Base-by-base conservation (phyloP, 345 rosid species). In the Aurinia saxatilis region DNA sequence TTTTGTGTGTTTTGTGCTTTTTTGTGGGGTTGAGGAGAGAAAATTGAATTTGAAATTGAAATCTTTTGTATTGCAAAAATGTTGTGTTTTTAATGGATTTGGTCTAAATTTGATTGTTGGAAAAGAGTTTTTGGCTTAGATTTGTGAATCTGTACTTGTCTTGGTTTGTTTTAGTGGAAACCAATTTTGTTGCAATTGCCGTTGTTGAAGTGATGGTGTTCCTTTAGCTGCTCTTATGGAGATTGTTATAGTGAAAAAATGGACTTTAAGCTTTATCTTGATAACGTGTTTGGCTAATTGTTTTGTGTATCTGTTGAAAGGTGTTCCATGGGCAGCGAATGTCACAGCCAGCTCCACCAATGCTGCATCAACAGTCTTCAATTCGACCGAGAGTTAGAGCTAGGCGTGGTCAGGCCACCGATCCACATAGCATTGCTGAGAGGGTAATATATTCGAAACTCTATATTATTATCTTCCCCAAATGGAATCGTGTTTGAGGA, bases 371-470 rank as follows among this genome's bases (percentile, higher is more conserved):
- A 57, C 99, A 93, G 8, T 64, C 71, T 12, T 50, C 88, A 34
- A 86, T 95, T 84, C 99, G 98, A 14, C 98, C 99, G 3, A 81
- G 96, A 78, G 93, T 88, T 31, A 78, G 99, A 47, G 99, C 99
- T 76, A 80, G 99, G 77, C 78, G 99, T 74, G 99, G 99, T 48
- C 99, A 95, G 62, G 99, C 99, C 59, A 95, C 99, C 5, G 99
- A 95, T 84, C 99, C 99, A 18, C 99, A 95, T 63, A 95, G 99
- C 80, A 95, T 95, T 35, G 99, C 99, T 50, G 99, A 95, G 73
- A 77, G 99, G 74, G 99, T 95, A 56, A 44, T 5, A 3, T 25
- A 10, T 70, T 16, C 7, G 0, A 16, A n/a, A 59, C 10, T 10
- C 60, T 55, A 8, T 21, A 7, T 27, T 1, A n/a, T n/a, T n/a